Conservation (phyloP, 1,139 yeast genomes). For the Candida tropicalis region DNA sequence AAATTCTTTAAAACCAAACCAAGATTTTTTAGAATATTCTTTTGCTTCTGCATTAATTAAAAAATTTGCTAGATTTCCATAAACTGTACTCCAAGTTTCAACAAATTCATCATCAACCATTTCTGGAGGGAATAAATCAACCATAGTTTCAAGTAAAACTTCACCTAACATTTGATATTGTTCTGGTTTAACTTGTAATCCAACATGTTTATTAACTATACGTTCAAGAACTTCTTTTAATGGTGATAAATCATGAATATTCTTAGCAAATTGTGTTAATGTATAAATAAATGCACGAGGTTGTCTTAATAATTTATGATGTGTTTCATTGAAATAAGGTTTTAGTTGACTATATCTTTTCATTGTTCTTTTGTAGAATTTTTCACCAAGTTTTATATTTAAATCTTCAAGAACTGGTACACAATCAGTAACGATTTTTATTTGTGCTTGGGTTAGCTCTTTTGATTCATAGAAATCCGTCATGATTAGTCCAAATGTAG, state of each 20-base stretch:
- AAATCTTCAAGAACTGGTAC: slow-evolving; percentile 59
- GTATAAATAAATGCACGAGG: slow-evolving; percentile 68
- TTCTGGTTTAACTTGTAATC: slow-evolving; percentile 60
- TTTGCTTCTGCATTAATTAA: slow-evolving; percentile 58
- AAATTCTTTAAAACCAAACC: slow-evolving; percentile 62
- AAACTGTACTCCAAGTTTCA: slow-evolving; percentile 67
- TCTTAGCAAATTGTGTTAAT: slow-evolving; percentile 60
- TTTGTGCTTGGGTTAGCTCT: slow-evolving; percentile 32
- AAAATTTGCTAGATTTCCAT: slow-evolving; percentile 63
- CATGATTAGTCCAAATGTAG: neutral
- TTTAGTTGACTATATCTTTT: slow-evolving; percentile 53
- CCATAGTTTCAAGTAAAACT: slow-evolving; percentile 55
- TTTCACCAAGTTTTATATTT: slow-evolving; percentile 57
- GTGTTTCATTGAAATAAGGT: slow-evolving; percentile 60
- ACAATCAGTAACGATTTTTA: slow-evolving; percentile 52
- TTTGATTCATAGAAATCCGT: slow-evolving; percentile 20
- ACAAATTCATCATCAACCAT: slow-evolving; percentile 59
- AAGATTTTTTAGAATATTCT: slow-evolving; percentile 48
- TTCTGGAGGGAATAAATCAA: slow-evolving; percentile 55
- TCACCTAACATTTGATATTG: slow-evolving; percentile 69
- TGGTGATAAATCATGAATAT: slow-evolving; percentile 61
- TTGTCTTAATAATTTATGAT: slow-evolving; percentile 58
- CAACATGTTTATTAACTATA: slow-evolving; percentile 67
- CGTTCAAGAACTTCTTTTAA: slow-evolving; percentile 58
- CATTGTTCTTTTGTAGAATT: slow-evolving; percentile 60